Base-by-base conservation (phyloP, 768 basidiomycete genomes). In the Tubosaeta sp. region DNA sequence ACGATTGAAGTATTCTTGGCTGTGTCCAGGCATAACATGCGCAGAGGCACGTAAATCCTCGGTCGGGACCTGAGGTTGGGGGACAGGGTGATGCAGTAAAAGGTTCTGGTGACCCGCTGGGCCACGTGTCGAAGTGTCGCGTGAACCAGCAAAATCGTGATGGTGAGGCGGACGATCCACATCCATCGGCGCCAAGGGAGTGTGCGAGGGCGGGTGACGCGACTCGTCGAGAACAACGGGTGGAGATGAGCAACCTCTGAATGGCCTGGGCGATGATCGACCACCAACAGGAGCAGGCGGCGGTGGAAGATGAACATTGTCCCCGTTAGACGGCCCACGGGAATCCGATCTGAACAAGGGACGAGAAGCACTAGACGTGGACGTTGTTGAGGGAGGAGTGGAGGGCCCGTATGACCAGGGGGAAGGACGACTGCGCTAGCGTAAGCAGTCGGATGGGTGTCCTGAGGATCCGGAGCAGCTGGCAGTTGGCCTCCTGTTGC, bases 381-480 rank as follows among this genome's bases (percentile, higher is more conserved):
- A 60, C 7, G 51, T 60, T 1, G 81, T 58, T 85, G 80, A 25
- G 89, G 59, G 47, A 87, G 69, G 19, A 88, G 74, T 19, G 85
- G 84, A 0, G 85, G 86, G 0, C 88, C 88, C 8, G 74, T 74
- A 14, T 89, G 72, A 8, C 84, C 82, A 1, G 82, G 81, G 25
- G 88, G 86, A 11, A 85, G 86, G 1, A 85, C 80, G n/a, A n/a
- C n/a, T n/a, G n/a, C n/a, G n/a, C n/a, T n/a, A n/a, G n/a, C n/a
- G n/a, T n/a, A n/a, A n/a, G 92, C 92, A 4, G 92, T 95, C 1
- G 94, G 94, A 62, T 97, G 95, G 0, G 97, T 95, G 61, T 97
- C 94, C 59, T 95, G 90, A 6, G 95, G 94, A 2, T 87, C 87
- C 37, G 94, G 95, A 7, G 94, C 90, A 39, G 91, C 87, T 41